These are phyloP conservation scores for Tulasnella calospora DNA, from an alignment of 768 basidiomycete genomes.

Conservation along the genomic window DNA sequence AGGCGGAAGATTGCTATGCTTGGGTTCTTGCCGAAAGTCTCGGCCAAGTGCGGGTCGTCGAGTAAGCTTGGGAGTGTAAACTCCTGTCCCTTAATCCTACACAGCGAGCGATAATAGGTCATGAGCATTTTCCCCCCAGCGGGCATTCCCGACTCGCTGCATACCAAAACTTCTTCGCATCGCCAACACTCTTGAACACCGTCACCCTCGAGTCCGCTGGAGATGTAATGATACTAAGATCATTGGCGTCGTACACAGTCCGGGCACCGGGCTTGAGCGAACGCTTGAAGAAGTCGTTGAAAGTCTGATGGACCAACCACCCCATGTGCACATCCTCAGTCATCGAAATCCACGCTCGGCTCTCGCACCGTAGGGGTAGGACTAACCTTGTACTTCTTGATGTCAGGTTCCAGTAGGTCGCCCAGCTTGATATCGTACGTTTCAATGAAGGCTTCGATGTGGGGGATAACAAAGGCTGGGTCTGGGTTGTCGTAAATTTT, in stretches of 20 bases:
- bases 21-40: slow-evolving; percentile 35
- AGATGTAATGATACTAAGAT: slow-evolving; percentile 52
- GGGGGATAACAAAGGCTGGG: slow-evolving; percentile 26
- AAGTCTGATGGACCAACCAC: slow-evolving; percentile 38
- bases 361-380: no score
- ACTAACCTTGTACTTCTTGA: slow-evolving; percentile 47
- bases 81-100: slow-evolving; percentile 61
- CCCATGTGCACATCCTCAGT: neutral
- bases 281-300: slow-evolving; percentile 76
- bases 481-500: slow-evolving; percentile 26
- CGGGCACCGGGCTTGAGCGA: slow-evolving; percentile 57
- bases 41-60: slow-evolving; percentile 43
- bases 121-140: neutral
- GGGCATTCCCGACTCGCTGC: slow-evolving; percentile 22
- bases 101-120: neutral
- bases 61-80: slow-evolving; percentile 65
- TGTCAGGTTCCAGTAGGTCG: slow-evolving; percentile 64
- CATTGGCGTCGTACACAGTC: slow-evolving; percentile 52
- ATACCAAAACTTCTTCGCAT: slow-evolving; percentile 67
- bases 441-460: slow-evolving; percentile 41
- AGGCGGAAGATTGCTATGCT: slow-evolving; percentile 64
- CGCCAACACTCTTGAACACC: slow-evolving; percentile 54
- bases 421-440: slow-evolving; percentile 52
- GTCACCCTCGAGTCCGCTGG: slow-evolving; percentile 72
- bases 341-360: no score